Base-by-base conservation (phyloP, 345 rosid species). In the Salix koriyanagi region DNA sequence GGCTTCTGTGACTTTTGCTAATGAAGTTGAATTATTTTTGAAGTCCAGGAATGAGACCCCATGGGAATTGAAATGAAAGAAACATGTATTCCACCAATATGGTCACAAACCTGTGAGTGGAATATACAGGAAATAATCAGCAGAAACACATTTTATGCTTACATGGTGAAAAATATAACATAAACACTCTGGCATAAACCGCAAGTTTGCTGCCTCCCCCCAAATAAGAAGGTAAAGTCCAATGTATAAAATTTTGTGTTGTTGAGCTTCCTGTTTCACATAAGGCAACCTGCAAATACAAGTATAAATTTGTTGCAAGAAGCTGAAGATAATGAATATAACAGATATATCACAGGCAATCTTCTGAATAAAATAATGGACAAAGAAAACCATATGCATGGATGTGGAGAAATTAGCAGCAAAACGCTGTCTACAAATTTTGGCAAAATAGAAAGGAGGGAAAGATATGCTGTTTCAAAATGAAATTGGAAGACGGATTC, bases 131-230 rank as follows among this genome's bases (percentile, higher is more conserved):
- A 66, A 60, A 11, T 18, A 70, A 64, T 7, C n/a, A 41, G 77
- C 46, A 60, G 69, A 70, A 78, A 60, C 16, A 21, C 21, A 56
- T 15, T 65, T 77, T 72, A 52, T 67, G n/a, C 98, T 88, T 86
- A 93, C 99, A 74, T 95, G 92, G 82, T 95, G 99, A 87, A 95
- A 95, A 69, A 95, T 91, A 81, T 88, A 95, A 62, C 97, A 95
- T 39, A 95, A 78, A 82, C 97, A 95, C 85, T 95, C 99, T 41
- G 97, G 93, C 96, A 95, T 87, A 82, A 92, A 88, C 85, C 99
- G 88, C 90, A 95, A 79, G 85, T 89, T 95, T 28, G 99, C 96
- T 62, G 99, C 97, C 82, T 95, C 99, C 67, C 99, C 99, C 99
- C 99, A 92, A 72, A 93, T 93, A 75, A 95, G 97, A 83, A 95